phyloP scores from a whole-genome alignment of 805 yeast genomes.

The Pichia scutulata region DNA sequence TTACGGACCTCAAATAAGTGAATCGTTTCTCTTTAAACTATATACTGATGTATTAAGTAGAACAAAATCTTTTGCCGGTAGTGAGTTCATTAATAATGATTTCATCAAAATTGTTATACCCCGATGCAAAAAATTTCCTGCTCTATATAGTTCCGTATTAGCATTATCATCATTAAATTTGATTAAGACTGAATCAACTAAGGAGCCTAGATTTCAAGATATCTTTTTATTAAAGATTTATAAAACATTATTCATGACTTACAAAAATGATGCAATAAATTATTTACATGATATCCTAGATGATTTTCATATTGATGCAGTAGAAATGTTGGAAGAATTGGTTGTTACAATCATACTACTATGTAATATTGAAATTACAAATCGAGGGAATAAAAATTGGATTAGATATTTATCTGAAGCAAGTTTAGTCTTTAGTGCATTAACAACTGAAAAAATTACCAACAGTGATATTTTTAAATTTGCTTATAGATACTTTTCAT shows the following conservation, averaged over 20 bases:
- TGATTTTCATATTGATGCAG: constrained; percentile 14
- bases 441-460: constrained; percentile 17
- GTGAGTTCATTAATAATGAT: constrained; percentile 19
- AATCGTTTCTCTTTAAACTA: constrained; percentile 18
- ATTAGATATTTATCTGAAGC: constrained; percentile 26
- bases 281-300: constrained; percentile 24
- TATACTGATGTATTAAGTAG: constrained; percentile 19
- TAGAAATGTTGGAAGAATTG: constrained; percentile 22
- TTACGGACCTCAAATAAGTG: constrained; percentile 1
- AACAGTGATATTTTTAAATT: constrained; percentile 21
- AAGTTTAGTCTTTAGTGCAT: constrained; percentile 21
- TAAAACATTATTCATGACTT: constrained; percentile 14
- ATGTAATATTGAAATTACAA: constrained; percentile 27
- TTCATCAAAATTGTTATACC: constrained; percentile 24
- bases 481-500: constrained; percentile 26
- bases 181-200: constrained; percentile 13
- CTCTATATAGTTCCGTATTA: constrained; percentile 21
- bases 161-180: constrained; percentile 23
- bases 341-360: constrained; percentile 24
- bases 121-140: constrained; percentile 18
- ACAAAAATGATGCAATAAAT: constrained; percentile 26
- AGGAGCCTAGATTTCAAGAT: constrained; percentile 1
- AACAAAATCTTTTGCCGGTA: constrained; percentile 20
- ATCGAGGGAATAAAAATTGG: constrained; percentile 25
- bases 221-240: constrained; percentile 1